These are phyloP conservation scores for Penicillium odoratum DNA, from an alignment of 495 filamentous ascomycete genomes.

Conservation along the genomic window DNA sequence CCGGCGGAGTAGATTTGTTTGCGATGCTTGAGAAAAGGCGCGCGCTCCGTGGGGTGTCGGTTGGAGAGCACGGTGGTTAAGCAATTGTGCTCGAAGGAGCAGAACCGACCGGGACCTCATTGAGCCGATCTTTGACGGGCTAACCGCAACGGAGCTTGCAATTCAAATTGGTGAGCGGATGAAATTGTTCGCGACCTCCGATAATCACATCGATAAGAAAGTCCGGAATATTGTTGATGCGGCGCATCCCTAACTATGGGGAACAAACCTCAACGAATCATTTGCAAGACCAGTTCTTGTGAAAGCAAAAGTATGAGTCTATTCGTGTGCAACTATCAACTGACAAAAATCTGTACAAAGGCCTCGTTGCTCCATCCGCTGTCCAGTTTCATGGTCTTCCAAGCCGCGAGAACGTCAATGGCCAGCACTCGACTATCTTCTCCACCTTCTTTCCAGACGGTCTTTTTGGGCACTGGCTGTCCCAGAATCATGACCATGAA, in stretches of 20 bases:
- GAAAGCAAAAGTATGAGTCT: background rate
- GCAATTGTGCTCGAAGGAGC: slow-evolving; percentile 29
- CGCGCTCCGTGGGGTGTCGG: slow-evolving; percentile 26
- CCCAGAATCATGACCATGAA: slow-evolving; percentile 79
- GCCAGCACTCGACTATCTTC: slow-evolving; percentile 61
- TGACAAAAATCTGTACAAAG: slow-evolving; percentile 62
- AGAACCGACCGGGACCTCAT: slow-evolving; percentile 32
- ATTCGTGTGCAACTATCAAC: slow-evolving; percentile 15
- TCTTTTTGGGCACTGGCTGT: slow-evolving; percentile 62
- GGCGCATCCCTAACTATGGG: slow-evolving; percentile 1
- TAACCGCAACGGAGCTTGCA: slow-evolving; percentile 8
- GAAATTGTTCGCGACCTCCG: slow-evolving; percentile 16
- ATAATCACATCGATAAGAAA: slow-evolving; percentile 29
- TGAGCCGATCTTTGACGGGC: slow-evolving; percentile 12
- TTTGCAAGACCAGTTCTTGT: too few species aligned
- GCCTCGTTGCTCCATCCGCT: slow-evolving; percentile 86
- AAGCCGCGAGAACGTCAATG: slow-evolving; percentile 76
- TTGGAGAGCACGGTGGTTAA: slow-evolving; percentile 12
- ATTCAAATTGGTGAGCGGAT: slow-evolving; percentile 11
- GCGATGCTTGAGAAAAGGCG: slow-evolving; percentile 28
- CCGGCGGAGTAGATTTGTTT: slow-evolving; percentile 19
- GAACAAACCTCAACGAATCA: background rate
- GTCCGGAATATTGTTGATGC: slow-evolving; percentile 27
- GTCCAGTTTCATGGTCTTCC: slow-evolving; percentile 69
- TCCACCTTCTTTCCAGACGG: slow-evolving; percentile 58